These are phyloP conservation scores for Golubevia sp. DNA, from an alignment of 1,284 basidiomycete genomes.

Conservation along the genomic window DNA sequence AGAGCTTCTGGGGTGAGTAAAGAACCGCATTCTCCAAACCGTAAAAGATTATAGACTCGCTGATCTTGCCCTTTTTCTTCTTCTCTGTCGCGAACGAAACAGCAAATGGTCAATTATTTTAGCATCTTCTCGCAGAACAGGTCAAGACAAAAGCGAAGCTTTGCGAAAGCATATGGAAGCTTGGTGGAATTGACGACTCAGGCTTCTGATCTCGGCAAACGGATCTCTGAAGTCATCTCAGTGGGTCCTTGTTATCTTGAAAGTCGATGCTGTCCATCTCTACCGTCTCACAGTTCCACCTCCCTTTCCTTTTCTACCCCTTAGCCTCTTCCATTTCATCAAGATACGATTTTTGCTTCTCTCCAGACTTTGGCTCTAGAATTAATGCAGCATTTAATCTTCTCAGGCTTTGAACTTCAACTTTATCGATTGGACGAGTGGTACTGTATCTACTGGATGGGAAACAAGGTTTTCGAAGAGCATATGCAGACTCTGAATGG, in stretches of 20 bases:
- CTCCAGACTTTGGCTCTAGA: slow-evolving; percentile 30
- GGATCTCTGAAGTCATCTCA: slow-evolving; percentile 13
- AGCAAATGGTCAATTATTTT: slow-evolving; percentile 24
- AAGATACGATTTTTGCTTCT: slow-evolving; percentile 11
- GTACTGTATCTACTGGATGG: slow-evolving; percentile 14
- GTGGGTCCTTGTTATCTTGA: too few species aligned
- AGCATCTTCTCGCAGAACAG: slow-evolving; percentile 33
- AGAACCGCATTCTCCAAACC: too few species aligned
- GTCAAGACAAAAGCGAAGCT: slow-evolving; percentile 25
- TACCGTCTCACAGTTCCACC: too few species aligned
- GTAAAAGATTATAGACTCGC: too few species aligned
- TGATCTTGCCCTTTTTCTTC: too few species aligned
- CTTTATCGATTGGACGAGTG: slow-evolving; percentile 25
- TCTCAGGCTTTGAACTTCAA: slow-evolving; percentile 42
- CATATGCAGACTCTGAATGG: too few species aligned
- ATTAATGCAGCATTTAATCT: slow-evolving; percentile 34
- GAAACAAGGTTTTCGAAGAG: not conserved
- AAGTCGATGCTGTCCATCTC: too few species aligned
- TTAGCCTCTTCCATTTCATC: too few species aligned
- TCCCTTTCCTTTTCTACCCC: too few species aligned
- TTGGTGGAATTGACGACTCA: slow-evolving; percentile 29
- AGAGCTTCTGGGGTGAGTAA: too few species aligned
- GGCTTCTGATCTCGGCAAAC: slow-evolving; percentile 17
- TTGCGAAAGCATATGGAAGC: slow-evolving; percentile 24
- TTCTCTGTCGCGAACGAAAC: too few species aligned